Conservation (phyloP, 306 rosid genomes). For the Vigna angularis region DNA sequence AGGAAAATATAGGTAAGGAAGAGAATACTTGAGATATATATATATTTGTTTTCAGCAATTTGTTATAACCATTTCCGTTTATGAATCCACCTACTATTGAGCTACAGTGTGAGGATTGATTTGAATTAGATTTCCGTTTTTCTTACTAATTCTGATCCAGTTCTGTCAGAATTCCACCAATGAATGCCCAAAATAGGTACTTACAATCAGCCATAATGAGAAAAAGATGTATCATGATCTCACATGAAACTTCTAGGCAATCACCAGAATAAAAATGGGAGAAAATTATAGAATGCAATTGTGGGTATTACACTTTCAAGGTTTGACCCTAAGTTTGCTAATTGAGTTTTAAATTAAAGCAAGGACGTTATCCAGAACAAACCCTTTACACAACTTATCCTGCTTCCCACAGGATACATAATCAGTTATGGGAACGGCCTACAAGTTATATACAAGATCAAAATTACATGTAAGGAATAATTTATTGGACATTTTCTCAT, state of each 20-base stretch:
- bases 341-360: not conserved
- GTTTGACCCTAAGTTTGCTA: not conserved
- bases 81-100: not conserved
- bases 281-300: not conserved
- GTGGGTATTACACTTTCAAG: not conserved
- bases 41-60: not conserved
- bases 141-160: not conserved
- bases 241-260: not conserved
- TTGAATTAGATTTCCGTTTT: not conserved
- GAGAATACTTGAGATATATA: not conserved
- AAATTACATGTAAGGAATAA: slow-evolving; percentile 8
- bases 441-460: not conserved
- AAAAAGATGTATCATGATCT: not conserved
- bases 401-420: not conserved
- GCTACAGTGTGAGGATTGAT: not conserved
- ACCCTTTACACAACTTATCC: slow-evolving; percentile 15
- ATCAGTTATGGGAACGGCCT: not conserved
- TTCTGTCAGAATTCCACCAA: not conserved
- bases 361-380: slow-evolving; percentile 1
- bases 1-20: not conserved
- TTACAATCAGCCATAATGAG: not conserved
- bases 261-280: not conserved
- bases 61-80: not conserved
- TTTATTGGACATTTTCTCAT: slow-evolving; percentile 17
- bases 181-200: not conserved